phyloP scores from a whole-genome alignment of 1,284 basidiomycete genomes.

The Cystobasidiaceae sp. region DNA sequence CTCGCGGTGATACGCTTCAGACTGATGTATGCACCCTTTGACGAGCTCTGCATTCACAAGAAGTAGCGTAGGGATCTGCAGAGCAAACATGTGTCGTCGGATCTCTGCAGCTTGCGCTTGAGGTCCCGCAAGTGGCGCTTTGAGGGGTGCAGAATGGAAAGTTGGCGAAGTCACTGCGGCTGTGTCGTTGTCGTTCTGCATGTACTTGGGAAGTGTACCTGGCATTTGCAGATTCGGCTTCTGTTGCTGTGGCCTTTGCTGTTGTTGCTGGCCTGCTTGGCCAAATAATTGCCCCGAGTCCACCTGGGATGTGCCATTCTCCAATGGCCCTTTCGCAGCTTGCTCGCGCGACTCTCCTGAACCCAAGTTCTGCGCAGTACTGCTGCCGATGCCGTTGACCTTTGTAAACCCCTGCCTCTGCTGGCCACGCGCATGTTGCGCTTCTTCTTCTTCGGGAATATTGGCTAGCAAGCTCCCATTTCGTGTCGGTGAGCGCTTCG shows the following conservation, averaged over 20 bases:
- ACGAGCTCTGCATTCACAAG: slow-evolving; percentile 27
- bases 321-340: too few relatives aligned
- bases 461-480: neutral
- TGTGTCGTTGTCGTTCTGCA: neutral
- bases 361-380: too few relatives aligned
- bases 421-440: neutral
- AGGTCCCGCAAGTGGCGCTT: slow-evolving; percentile 1
- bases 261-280: too few relatives aligned
- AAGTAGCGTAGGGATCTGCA: slow-evolving; percentile 18
- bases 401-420: neutral
- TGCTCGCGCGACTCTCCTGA: too few relatives aligned
- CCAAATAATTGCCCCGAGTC: too few relatives aligned
- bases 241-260: too few relatives aligned
- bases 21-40: slow-evolving; percentile 19
- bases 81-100: slow-evolving; percentile 9
- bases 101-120: slow-evolving; percentile 20
- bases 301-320: too few relatives aligned
- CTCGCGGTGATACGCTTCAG: neutral
- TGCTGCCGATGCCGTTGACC: neutral
- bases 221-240: too few relatives aligned
- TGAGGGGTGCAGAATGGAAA: slow-evolving; percentile 7
- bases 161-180: neutral
- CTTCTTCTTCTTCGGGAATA: slow-evolving; percentile 26
- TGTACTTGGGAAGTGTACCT: neutral
- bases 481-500: slow-evolving; percentile 22